phyloP scores from a whole-genome alignment of 768 basidiomycete species.

The Mycena pura region DNA sequence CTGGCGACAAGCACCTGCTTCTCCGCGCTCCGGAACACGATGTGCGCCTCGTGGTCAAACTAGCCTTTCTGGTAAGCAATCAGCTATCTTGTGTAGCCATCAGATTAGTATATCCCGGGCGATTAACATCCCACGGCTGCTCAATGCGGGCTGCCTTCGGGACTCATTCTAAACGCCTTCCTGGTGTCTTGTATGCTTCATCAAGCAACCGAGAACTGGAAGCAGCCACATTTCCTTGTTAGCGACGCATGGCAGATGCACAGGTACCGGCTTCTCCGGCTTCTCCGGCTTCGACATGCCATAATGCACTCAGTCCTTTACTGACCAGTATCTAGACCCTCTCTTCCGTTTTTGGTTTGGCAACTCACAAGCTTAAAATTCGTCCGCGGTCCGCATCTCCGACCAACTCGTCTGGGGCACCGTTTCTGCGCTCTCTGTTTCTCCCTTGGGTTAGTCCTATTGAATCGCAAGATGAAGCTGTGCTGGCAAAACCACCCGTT shows the following conservation, averaged over 20 bases:
- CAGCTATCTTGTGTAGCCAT: constrained; percentile 11
- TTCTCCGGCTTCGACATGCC: constrained; percentile 11
- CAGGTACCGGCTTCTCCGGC: constrained; percentile 2
- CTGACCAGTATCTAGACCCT: constrained; percentile 53
- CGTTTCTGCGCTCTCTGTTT: constrained; percentile 48
- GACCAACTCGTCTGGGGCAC: constrained; percentile 25
- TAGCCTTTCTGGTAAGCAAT: constrained; percentile 62
- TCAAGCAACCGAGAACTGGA: constrained; percentile 23
- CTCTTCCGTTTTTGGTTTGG: constrained; percentile 62
- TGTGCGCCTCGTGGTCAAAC: constrained; percentile 60
- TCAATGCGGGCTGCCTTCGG: too few species aligned
- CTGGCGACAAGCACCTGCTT: constrained; percentile 68
- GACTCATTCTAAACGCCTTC: not conserved
- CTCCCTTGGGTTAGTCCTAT: constrained; percentile 31
- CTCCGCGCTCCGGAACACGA: constrained; percentile 73
- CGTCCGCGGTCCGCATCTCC: constrained; percentile 31
- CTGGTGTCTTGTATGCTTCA: constrained; percentile 1
- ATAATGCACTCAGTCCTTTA: constrained; percentile 24
- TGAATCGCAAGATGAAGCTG: constrained; percentile 27
- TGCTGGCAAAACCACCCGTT: not conserved
- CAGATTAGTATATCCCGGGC: too few species aligned
- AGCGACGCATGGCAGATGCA: constrained; percentile 16
- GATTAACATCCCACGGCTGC: not conserved
- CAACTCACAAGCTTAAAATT: constrained; percentile 64
- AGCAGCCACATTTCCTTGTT: not conserved